Base-by-base conservation (phyloP, 179 eudicot species). In the Nepenthes alata region DNA sequence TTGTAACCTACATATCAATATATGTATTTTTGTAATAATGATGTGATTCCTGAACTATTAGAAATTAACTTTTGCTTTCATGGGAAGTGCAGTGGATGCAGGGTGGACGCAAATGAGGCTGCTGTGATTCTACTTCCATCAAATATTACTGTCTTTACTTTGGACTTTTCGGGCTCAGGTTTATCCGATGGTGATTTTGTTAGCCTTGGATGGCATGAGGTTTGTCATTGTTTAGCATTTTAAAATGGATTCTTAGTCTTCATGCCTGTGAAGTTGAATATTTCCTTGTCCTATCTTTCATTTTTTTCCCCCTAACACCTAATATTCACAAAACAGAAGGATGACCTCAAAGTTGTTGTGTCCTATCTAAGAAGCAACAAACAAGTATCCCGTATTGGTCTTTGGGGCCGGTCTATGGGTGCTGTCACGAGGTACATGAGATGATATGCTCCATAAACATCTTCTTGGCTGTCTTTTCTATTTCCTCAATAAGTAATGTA, bases 371-470 rank as follows among this genome's bases (percentile, higher is more conserved):
- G 89, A 70, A 80, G 76, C 72, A 75, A 67, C 58, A 41, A 68
- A 61, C 74, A 64, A 71, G 77, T 83, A 62, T 83, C 97, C 15
- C 74, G 71, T 49, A 87, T 90, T 37, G 97, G 89, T 53, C 89
- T 90, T 48, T 90, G 97, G 97, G 97, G 97, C 38, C 75, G 97
- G 61, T 90, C 97, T 59, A 90, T 90, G 97, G 97, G 97, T 71
- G 93, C 97, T 12, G 93, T 90, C 15, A 90, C 97, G 35, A 74
- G 97, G 97, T 89, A 73, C 47, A 39, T 14, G 12, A 53, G 47
- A 55, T 48, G 3, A 16, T 53, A 1, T 55, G 14, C 52, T 50
- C 14, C 0, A 8, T 14, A 35, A 25, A 12, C 34, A 44, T 64
- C 39, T 57, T 37, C 13, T 54, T 35, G 45, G 53, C 61, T 37